Conservation (phyloP, 345 rosid genomes). For the Ceriops tagal region DNA sequence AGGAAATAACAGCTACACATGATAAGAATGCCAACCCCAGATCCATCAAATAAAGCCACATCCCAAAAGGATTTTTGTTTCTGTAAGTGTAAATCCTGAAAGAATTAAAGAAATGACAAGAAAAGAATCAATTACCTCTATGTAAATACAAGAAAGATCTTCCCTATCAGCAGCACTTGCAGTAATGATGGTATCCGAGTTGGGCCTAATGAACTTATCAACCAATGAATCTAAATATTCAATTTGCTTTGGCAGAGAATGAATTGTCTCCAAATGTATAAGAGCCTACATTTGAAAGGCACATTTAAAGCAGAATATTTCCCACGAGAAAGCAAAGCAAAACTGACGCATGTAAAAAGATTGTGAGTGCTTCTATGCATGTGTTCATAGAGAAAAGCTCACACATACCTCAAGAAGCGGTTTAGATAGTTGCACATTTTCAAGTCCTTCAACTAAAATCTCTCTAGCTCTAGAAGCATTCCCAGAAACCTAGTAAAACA, state of each 20-base stretch:
- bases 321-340: not conserved
- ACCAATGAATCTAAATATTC: slow-evolving; percentile 66
- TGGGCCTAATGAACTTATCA: slow-evolving; percentile 60
- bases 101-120: not conserved
- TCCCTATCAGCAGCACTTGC: slow-evolving; percentile 71
- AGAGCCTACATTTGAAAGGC: slow-evolving; percentile 40
- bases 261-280: slow-evolving; percentile 70
- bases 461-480: slow-evolving; percentile 77
- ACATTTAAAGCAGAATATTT: slow-evolving; percentile 9
- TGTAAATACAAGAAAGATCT: slow-evolving; percentile 71
- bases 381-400: too few relatives aligned
- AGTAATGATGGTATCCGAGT: slow-evolving; percentile 42
- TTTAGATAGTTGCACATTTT: slow-evolving; percentile 71
- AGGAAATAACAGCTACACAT: not conserved
- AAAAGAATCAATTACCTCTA: slow-evolving; percentile 53
- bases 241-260: slow-evolving; percentile 60
- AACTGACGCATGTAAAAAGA: not conserved
- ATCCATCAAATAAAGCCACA: too few relatives aligned
- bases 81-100: not conserved
- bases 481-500: slow-evolving; percentile 48
- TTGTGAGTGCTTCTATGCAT: not conserved
- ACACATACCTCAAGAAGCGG: slow-evolving; percentile 62
- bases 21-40: not conserved
- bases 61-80: too few relatives aligned
- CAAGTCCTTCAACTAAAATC: slow-evolving; percentile 65